Base-by-base conservation (phyloP, 2,329 filamentous ascomycete species). In the Spiromastix sp. region DNA sequence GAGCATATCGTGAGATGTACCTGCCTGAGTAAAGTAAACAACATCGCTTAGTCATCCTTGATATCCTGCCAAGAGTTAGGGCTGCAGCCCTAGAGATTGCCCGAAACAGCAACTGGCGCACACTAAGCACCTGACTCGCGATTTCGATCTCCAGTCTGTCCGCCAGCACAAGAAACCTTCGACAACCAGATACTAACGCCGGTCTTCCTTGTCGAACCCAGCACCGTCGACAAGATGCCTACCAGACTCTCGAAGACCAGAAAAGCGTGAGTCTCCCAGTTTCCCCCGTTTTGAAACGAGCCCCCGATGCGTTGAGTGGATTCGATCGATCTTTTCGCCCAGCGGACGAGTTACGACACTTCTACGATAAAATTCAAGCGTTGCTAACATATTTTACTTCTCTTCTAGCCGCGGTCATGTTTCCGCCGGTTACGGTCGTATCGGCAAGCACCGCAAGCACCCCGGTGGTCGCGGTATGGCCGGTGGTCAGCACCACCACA, bases 401-500 rank as follows among this genome's bases (percentile, higher is more conserved):
- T 37, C 38, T 36, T 49, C 50, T 63, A 86, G 81, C 75, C 86
- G 89, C 75, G 89, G 89, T 70, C 85, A 98, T 74, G 91, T 98
- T 66, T 93, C 84, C 63, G 85, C 86, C 77, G 91, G 91, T 77
- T 80, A 96, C 70, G 89, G 91, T 75, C 89, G 89, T 79, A 70
- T 96, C 65, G 91, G 91, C 68, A 96, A 96, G 83, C 87, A 95
- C 82, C 77, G 91, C 65, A 96, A 98, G 81, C 74, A 79, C 59
- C 77, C 77, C 60, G 77, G 77, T 77, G 77, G 74, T 74, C 76
- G 77, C 63, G 77, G 77, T 79, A 84, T 84, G 71, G 91, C 91
- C 66, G 89, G 91, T 93, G 89, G 87, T 78, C 85, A 95, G 74
- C 91, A 98, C 76, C 91, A 98, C 74, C 85, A 93, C 79, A 71